Conservation (phyloP, 1,284 basidiomycete species). For the Cutaneotrichosporon sp. region DNA sequence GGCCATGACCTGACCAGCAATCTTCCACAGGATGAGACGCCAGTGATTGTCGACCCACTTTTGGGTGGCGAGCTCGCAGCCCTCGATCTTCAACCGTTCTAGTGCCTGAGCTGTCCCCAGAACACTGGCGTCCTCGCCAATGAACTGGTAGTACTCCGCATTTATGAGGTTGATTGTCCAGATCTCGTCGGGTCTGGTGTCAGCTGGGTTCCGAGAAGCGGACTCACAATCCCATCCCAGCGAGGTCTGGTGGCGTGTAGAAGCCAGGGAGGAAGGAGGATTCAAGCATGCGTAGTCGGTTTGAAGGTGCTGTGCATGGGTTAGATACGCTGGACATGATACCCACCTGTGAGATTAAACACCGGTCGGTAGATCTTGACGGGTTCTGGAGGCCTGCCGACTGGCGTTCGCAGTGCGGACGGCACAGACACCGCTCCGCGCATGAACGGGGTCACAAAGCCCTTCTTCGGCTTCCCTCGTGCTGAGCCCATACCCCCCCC, state of each 20-base stretch:
- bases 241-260: constrained; percentile 54
- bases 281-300: constrained; percentile 26
- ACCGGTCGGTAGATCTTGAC: constrained; percentile 22
- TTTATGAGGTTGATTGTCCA: constrained; percentile 57
- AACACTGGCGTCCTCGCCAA: constrained; percentile 31
- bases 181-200: constrained; percentile 53
- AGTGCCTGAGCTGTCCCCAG: constrained; percentile 30
- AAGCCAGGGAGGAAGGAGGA: constrained; percentile 56
- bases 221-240: constrained; percentile 61
- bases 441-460: constrained; percentile 47
- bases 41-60: constrained; percentile 91
- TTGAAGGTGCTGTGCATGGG: constrained; percentile 18
- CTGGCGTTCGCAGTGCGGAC: constrained; percentile 3
- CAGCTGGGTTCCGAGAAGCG: not conserved
- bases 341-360: constrained; percentile 43
- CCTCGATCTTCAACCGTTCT: constrained; percentile 22
- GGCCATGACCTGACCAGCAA: constrained; percentile 72
- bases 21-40: constrained; percentile 86
- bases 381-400: constrained; percentile 1
- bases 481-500: constrained; percentile 29
- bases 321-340: not conserved
- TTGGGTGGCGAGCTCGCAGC: constrained; percentile 28
- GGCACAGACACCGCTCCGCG: not conserved
- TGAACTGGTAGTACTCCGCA: constrained; percentile 64
- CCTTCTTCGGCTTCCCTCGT: constrained; percentile 12